Base-by-base conservation (phyloP, 768 basidiomycete genomes). In the Fibroporia radiculosa region DNA sequence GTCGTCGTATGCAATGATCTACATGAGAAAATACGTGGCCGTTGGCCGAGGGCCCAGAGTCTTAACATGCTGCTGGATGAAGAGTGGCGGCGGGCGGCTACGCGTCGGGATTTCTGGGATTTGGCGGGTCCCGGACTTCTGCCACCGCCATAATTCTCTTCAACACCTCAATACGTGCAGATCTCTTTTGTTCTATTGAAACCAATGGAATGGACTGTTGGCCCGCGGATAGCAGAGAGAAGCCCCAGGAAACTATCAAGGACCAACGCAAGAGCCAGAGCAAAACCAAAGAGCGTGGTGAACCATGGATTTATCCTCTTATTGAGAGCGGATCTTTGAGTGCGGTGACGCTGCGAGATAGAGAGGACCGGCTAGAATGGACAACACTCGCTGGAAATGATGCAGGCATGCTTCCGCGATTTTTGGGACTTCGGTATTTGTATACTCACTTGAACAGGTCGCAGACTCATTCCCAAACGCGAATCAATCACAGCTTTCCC, bases 181-280 rank as follows among this genome's bases (percentile, higher is more conserved):
- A 39, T 23, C 22, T 20, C 38, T 25, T 33, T 35, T 32, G 36
- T 4, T 22, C 36, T 31, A 29, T 24, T 24, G 33, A 45, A 39
- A 64, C 66, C 64, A 70, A 80, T 84, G 81, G 80, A 78, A 86
- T 87, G 84, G 79, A 80, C 62, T 70, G 68, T 62, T 86, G 84
- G 83, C 83, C 82, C 29, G 63, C 69, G 57, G 70, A 75, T 69
- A 63, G 70, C 55, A 66, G 66, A 61, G 53, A 44, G 32, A 56
- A 59, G 51, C 28, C 32, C 32, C 48, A 47, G 49, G 44, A n/a
- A 31, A 16, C 18, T 33, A 37, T 36, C 19, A 20, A 46, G 16
- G 32, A 33, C 14, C 49, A 42, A 27, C 35, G 29, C 32, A 61
- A 59, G 40, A n/a, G n/a, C n/a, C n/a, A n/a, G n/a, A 54, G 61